Evolutionary conservation across 2,329 filamentous ascomycete genomes (phyloP).

Genomic region (Tolypocladium ovalisporum): DNA sequence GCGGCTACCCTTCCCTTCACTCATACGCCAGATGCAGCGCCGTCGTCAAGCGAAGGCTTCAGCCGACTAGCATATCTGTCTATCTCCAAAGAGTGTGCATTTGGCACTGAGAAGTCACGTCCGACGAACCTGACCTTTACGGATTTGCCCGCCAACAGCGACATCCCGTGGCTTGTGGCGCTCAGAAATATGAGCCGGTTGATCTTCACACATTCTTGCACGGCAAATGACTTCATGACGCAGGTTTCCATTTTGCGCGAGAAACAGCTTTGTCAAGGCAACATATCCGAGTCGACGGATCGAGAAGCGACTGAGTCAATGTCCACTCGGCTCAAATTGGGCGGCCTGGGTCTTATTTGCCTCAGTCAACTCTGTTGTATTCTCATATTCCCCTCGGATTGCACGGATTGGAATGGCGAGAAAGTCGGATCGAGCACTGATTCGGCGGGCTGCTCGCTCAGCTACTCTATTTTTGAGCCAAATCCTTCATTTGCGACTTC

Average conservation of each 20-base stretch:
- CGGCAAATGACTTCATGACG: constrained; percentile 18
- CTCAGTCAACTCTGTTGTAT: constrained; percentile 21
- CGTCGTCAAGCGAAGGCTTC: neutral
- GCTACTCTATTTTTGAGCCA: constrained; percentile 26
- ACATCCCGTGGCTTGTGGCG: constrained; percentile 12
- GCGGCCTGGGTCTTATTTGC: constrained; percentile 24
- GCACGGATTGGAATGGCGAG: constrained; percentile 21
- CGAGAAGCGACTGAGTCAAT: constrained; percentile 13
- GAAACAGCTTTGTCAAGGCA: constrained; percentile 11
- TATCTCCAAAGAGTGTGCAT: constrained; percentile 4
- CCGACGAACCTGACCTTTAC: constrained; percentile 5
- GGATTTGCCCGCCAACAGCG: constrained; percentile 6
- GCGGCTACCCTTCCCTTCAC: neutral
- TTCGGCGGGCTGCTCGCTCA: constrained; percentile 11
- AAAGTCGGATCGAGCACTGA: constrained; percentile 4
- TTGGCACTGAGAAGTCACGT: constrained; percentile 3
- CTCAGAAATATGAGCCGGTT: constrained; percentile 14
- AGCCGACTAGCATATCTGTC: neutral
- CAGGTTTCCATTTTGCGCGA: constrained; percentile 5
- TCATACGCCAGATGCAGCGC: neutral
- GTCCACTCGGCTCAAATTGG: constrained; percentile 21
- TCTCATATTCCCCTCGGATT: constrained; percentile 26
- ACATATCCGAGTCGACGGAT: constrained; percentile 6
- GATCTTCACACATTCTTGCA: constrained; percentile 23
- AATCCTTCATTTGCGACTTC: constrained; percentile 6